These are phyloP conservation scores for Lanmaoa pseudosensibilis DNA, from an alignment of 768 basidiomycete genomes.

Conservation along the genomic window DNA sequence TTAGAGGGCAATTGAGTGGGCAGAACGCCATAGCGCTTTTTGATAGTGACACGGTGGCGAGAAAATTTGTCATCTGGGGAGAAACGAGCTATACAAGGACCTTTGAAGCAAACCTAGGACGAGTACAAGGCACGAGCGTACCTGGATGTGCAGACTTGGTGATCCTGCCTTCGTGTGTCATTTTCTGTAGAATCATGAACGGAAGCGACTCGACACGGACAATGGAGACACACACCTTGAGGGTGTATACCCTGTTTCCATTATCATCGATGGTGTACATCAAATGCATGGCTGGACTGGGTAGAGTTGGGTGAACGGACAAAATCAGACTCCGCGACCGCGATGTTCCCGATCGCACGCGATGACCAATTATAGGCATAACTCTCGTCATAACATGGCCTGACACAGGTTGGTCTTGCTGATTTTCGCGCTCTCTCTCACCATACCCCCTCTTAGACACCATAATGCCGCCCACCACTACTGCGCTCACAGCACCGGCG, in stretches of 20 bases:
- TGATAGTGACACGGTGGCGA: conserved; percentile 94
- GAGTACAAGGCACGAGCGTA: conserved; percentile 35
- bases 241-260: conserved; percentile 86
- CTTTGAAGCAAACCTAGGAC: not conserved
- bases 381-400: not conserved
- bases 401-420: not conserved
- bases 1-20: conserved; percentile 87
- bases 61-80: conserved; percentile 99
- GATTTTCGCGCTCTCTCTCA: not conserved
- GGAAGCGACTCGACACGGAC: not conserved
- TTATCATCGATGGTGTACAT: conserved; percentile 86
- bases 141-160: conserved; percentile 98
- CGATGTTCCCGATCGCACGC: not conserved
- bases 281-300: conserved; percentile 77
- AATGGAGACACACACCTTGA: conserved; percentile 64
- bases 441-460: not conserved
- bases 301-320: not conserved
- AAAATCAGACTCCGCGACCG: conserved; percentile 19
- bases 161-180: conserved; percentile 73
- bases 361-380: not conserved
- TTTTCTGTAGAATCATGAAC: conserved; percentile 59
- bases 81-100: conserved; percentile 73
- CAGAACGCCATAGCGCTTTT: conserved; percentile 88
- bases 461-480: conserved; percentile 42
- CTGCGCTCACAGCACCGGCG: conserved; percentile 57